Percentiles rank a stretch among this genome's conserved stretches.
phyloP scores from a whole-genome alignment of 1,284 basidiomycete species.

The Ceraceosorus guamensis region DNA sequence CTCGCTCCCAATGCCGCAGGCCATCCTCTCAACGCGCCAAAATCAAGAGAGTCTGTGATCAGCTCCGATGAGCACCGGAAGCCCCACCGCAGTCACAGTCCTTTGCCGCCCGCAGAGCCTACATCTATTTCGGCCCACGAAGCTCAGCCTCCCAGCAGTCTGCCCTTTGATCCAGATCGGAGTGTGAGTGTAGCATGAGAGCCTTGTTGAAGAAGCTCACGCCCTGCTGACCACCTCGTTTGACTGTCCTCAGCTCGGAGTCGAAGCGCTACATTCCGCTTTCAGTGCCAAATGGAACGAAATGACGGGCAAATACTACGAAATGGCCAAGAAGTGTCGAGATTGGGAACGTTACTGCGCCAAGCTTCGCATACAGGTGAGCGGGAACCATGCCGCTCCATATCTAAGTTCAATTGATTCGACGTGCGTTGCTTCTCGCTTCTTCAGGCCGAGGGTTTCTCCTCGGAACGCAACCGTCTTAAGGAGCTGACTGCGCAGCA shows the following conservation, averaged over 20 bases:
- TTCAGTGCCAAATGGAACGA: conserved; percentile 30
- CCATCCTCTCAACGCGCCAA: no score
- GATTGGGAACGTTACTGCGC: conserved; percentile 38
- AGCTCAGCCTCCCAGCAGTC: background rate
- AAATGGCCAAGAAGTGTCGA: conserved; percentile 36
- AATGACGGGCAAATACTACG: conserved; percentile 31
- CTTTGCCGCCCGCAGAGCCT: background rate
- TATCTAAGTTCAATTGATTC: background rate
- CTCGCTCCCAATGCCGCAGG: no score
- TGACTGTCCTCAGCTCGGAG: conserved; percentile 13
- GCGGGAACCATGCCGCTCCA: background rate
- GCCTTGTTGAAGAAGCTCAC: no score
- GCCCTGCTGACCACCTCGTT: background rate
- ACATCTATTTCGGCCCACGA: background rate
- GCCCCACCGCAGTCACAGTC: no score
- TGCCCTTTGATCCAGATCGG: no score
- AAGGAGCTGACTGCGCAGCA: conserved; percentile 20
- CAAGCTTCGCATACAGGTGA: conserved; percentile 30
- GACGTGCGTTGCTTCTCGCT: background rate
- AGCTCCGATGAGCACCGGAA: no score
- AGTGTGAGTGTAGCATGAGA: no score
- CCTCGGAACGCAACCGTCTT: conserved; percentile 28
- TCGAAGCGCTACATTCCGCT: conserved; percentile 30
- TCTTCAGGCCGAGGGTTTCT: conserved; percentile 20
- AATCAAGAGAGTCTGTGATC: no score